phyloP scores from a whole-genome alignment of 2,329 filamentous ascomycete genomes.

The Capronia coronata region DNA sequence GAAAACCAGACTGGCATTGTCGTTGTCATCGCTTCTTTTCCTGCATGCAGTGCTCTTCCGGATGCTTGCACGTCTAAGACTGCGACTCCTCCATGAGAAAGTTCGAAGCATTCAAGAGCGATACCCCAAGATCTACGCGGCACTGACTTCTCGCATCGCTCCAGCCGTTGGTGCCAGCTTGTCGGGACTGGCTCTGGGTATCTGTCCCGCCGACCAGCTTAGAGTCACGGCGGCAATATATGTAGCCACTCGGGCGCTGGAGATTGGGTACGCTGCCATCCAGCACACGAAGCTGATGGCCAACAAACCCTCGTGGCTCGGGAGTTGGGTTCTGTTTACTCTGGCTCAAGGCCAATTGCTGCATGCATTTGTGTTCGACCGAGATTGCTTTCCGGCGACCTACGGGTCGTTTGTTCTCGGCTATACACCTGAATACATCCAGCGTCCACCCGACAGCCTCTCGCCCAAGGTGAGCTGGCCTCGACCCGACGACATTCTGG shows the following conservation, averaged over 20 bases:
- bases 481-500: slow-evolving; percentile 64
- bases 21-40: slow-evolving; percentile 76
- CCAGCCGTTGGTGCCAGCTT: slow-evolving; percentile 86
- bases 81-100: slow-evolving; percentile 70
- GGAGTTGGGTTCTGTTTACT: slow-evolving; percentile 75
- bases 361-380: slow-evolving; percentile 69
- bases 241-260: slow-evolving; percentile 69
- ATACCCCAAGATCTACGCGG: slow-evolving; percentile 67
- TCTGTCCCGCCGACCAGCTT: slow-evolving; percentile 64
- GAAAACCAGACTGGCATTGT: slow-evolving; percentile 69
- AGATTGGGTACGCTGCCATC: slow-evolving; percentile 78
- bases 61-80: slow-evolving; percentile 74
- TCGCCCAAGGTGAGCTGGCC: slow-evolving; percentile 68
- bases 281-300: slow-evolving; percentile 65
- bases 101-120: slow-evolving; percentile 73
- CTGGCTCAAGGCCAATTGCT: slow-evolving; percentile 68
- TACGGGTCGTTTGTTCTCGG: slow-evolving; percentile 61
- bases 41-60: slow-evolving; percentile 85
- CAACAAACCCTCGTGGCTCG: slow-evolving; percentile 72
- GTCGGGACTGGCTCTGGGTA: slow-evolving; percentile 73
- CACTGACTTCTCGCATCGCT: slow-evolving; percentile 74
- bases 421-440: slow-evolving; percentile 72
- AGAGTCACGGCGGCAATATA: slow-evolving; percentile 79
- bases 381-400: slow-evolving; percentile 61
- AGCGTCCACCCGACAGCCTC: slow-evolving; percentile 62